Evolutionary conservation across 2,329 filamentous ascomycete genomes (phyloP).

Genomic region (Whalleya microplaca): DNA sequence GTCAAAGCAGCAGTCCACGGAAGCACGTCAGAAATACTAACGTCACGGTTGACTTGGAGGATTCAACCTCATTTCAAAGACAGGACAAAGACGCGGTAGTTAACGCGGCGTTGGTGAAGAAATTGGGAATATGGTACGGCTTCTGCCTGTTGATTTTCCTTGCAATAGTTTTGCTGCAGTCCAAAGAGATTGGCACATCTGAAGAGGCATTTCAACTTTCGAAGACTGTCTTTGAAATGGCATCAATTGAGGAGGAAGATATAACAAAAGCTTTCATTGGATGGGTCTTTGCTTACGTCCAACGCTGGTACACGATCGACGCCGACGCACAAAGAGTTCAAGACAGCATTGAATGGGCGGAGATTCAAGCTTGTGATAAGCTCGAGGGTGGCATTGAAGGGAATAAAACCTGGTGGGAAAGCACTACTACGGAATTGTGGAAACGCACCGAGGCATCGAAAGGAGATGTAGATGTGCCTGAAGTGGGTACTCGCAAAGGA

Average conservation of each 20-base stretch:
- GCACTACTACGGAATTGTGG: not conserved
- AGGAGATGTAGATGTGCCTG: too few relatives aligned
- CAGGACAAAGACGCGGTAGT: not conserved
- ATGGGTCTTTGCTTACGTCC: not conserved
- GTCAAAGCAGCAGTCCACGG: not conserved
- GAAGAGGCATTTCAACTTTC: slow-evolving; percentile 3
- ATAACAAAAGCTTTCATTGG: not conserved
- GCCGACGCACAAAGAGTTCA: not conserved
- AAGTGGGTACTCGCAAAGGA: not conserved
- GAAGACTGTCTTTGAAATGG: not conserved
- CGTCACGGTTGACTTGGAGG: not conserved
- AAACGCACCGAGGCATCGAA: not conserved
- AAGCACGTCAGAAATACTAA: not conserved
- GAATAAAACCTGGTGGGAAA: not conserved
- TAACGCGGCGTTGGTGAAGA: not conserved
- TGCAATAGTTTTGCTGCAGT: not conserved
- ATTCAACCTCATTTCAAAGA: not conserved
- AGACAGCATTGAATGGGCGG: slow-evolving; percentile 1
- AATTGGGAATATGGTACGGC: not conserved
- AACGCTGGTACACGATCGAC: not conserved
- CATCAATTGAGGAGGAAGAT: not conserved
- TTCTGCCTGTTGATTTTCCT: slow-evolving; percentile 3
- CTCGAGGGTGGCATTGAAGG: not conserved
- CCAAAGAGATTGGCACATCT: not conserved
- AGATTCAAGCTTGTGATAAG: not conserved